Base-by-base conservation (phyloP, 306 rosid species). In the Quercus alba region DNA sequence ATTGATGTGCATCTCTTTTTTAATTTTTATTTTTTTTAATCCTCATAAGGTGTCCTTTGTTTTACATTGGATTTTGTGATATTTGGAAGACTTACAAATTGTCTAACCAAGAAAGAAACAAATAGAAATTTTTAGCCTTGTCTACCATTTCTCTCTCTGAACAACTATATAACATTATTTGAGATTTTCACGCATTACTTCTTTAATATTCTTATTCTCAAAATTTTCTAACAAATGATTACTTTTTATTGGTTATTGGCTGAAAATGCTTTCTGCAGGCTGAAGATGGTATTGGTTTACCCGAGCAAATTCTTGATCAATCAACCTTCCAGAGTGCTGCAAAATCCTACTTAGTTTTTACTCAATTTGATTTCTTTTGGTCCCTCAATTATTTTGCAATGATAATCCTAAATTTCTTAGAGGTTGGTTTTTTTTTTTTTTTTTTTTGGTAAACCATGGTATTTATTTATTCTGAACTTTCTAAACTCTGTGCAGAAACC, bases 211-310 rank as follows among this genome's bases (percentile, higher is more conserved):
- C 30, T 64, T 64, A 64, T 30, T 30, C 46, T 64, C 70, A 30
- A 7, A 31, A 8, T 21, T 35, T 21, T 46, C 26, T 17, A 30
- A 14, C n/a, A 8, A 72, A 15, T 82, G 51, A 76, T 54, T 81
- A 64, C 76, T 59, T 72, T 46, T 78, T 72, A 38, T 38, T 38
- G 46, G 46, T 19, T 76, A 59, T 78, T 84, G 81, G 75, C 80
- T 83, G 79, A 82, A 71, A 72, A 58, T 81, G 66, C 70, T 56
- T 84, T 80, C 58, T 87, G 84, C 98, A 93, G 99, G 98, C 98
- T 74, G 98, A 95, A 82, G 98, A 95, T 73, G 99, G 99, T 75
- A 74, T 89, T 62, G 98, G 99, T 70, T 64, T 95, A 80, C 99
- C 99, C 0, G 99, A 90, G 91, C 87, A 95, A 84, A 86, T 95